A percentile compares a stretch with the other conserved stretches of the same genome.
Evolutionary conservation across 2,329 filamentous ascomycete species (phyloP).

Genomic region (Macrophomina phaseolina): DNA sequence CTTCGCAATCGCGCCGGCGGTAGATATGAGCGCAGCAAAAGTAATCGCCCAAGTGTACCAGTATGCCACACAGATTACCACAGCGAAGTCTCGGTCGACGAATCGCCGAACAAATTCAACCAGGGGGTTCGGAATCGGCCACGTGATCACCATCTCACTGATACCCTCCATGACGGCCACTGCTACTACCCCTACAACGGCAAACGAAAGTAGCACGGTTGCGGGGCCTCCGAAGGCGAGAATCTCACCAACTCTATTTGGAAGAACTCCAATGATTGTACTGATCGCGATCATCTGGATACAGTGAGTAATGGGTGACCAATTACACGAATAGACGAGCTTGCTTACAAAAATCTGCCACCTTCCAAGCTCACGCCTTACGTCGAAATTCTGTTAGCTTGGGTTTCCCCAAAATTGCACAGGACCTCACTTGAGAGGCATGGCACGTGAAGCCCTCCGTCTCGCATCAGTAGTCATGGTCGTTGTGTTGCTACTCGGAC

Average conservation of each 20-base stretch:
- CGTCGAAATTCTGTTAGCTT: background rate
- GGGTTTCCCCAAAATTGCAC: background rate
- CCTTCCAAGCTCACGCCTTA: conserved; percentile 21
- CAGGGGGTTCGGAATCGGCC: conserved; percentile 46
- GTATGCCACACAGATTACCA: conserved; percentile 43
- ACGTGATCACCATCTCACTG: conserved; percentile 45
- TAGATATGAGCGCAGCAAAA: conserved; percentile 38
- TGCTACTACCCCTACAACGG: conserved; percentile 39
- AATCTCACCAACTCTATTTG: conserved; percentile 39
- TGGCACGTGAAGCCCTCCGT: conserved; percentile 1
- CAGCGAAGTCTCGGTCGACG: conserved; percentile 45
- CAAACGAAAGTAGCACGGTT: conserved; percentile 41
- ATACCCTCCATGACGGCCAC: conserved; percentile 49
- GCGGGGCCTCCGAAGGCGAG: conserved; percentile 42
- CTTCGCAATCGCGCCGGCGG: conserved; percentile 35
- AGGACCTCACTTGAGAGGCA: conserved; percentile 3
- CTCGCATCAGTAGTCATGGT: background rate
- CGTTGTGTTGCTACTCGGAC: background rate
- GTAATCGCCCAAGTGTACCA: conserved; percentile 44
- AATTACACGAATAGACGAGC: background rate
- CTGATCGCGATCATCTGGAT: conserved; percentile 45
- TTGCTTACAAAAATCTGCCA: conserved; percentile 27
- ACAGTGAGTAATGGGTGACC: background rate
- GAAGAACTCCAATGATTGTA: conserved; percentile 43
- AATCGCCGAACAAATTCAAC: conserved; percentile 45